Conservation (phyloP, 2,329 filamentous ascomycete species). For the Fusarium sublunatum region DNA sequence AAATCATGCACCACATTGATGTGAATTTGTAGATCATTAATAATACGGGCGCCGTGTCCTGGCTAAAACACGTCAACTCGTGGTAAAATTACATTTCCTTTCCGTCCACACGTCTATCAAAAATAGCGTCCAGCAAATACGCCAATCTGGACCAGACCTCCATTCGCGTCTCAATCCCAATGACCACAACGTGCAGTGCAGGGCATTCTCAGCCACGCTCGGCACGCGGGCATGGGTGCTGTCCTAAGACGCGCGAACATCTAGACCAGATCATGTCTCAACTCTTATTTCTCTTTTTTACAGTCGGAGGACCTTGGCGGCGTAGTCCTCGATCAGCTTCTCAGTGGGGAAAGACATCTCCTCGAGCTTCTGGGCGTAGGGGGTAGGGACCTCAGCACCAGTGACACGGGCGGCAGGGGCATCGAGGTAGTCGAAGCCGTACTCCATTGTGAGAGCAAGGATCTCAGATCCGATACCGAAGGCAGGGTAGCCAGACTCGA, state of each 20-base stretch:
- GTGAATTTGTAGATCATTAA: conserved; percentile 48
- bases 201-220: conserved; percentile 27
- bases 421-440: conserved; percentile 97
- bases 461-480: conserved; percentile 95
- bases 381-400: conserved; percentile 96
- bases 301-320: conserved; percentile 86
- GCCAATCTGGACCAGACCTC: conserved; percentile 40
- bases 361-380: conserved; percentile 92
- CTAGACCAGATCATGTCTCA: conserved; percentile 28
- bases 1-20: conserved; percentile 12
- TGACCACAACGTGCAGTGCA: conserved; percentile 30
- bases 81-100: conserved; percentile 57
- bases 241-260: conserved; percentile 21
- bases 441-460: conserved; percentile 94
- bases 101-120: conserved; percentile 52
- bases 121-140: conserved; percentile 45
- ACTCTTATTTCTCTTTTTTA: conserved; percentile 56
- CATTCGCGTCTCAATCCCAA: conserved; percentile 31
- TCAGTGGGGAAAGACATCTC: conserved; percentile 95
- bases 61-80: conserved; percentile 53
- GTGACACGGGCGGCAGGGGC: conserved; percentile 94
- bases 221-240: conserved; percentile 18
- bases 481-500: conserved; percentile 96
- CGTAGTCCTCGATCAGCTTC: conserved; percentile 85
- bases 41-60: conserved; percentile 45